phyloP scores from a whole-genome alignment of 2,329 filamentous ascomycete species.

The Trichoderma endophyticum region DNA sequence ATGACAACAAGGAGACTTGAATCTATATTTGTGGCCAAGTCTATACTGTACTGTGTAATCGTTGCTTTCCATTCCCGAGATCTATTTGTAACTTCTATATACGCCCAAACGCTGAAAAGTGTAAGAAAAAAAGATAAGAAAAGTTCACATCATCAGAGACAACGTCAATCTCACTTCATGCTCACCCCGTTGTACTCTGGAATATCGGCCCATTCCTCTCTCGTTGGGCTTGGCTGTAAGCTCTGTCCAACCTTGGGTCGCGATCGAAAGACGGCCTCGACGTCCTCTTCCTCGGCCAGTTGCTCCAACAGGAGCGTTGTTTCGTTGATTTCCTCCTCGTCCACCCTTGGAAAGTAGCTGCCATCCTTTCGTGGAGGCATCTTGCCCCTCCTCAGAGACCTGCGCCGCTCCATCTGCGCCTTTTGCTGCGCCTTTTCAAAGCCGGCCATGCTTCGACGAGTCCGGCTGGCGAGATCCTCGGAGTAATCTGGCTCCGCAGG shows the following conservation, averaged over 20 bases:
- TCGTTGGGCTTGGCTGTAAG: slow-evolving; percentile 55
- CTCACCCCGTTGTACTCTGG: background rate
- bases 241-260: slow-evolving; percentile 77
- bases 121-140: background rate
- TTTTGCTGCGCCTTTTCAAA: slow-evolving; percentile 60
- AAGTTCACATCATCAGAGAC: background rate
- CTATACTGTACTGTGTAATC: background rate
- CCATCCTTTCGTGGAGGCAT: slow-evolving; percentile 39
- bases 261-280: slow-evolving; percentile 81
- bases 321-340: slow-evolving; percentile 46
- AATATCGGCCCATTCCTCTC: slow-evolving; percentile 30
- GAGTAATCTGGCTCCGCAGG: slow-evolving; percentile 29
- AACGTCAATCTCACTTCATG: background rate
- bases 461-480: slow-evolving; percentile 56
- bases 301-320: slow-evolving; percentile 60
- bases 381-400: slow-evolving; percentile 48
- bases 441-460: slow-evolving; percentile 59
- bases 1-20: background rate
- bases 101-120: background rate
- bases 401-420: slow-evolving; percentile 55
- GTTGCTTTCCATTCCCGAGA: background rate
- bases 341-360: slow-evolving; percentile 46
- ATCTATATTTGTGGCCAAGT: background rate
- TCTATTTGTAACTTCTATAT: slow-evolving; percentile 9
- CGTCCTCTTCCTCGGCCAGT: slow-evolving; percentile 69